Evolutionary conservation across 2,329 filamentous ascomycete genomes (phyloP).

Genomic region (Alternaria longipes): DNA sequence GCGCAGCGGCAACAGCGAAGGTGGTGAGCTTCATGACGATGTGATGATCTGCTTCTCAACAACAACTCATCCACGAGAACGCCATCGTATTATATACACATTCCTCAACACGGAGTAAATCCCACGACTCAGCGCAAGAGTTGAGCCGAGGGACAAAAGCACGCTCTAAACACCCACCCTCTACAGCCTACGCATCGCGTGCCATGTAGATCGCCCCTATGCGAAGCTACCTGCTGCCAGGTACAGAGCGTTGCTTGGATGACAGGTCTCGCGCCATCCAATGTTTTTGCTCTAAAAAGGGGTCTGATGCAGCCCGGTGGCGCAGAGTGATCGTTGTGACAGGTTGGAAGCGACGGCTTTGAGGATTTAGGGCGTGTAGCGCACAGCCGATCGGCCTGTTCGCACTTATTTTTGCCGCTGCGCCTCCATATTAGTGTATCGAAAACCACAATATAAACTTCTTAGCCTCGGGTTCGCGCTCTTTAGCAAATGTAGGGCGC

Average conservation of each 20-base stretch:
- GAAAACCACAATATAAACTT: conserved; percentile 5
- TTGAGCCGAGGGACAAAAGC: neutral
- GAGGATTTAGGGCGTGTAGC: neutral
- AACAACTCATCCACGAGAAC: neutral
- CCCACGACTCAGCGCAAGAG: neutral
- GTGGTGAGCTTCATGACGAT: conserved; percentile 19
- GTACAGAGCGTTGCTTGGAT: neutral
- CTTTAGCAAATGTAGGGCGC: neutral
- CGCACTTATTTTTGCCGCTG: neutral
- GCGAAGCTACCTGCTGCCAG: neutral
- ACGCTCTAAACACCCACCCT: neutral
- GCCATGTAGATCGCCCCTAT: neutral
- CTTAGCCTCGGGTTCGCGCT: neutral
- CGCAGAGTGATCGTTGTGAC: neutral
- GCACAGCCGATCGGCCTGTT: neutral
- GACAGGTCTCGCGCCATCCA: neutral
- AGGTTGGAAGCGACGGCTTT: neutral
- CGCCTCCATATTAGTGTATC: neutral
- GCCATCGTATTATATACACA: neutral
- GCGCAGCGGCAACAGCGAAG: conserved; percentile 14
- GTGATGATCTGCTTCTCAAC: neutral
- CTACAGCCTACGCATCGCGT: neutral
- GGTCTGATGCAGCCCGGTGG: neutral
- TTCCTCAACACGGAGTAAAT: neutral
- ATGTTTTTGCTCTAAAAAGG: neutral